Base-by-base conservation (phyloP, 192 early-diverging fungal genomes). In the Coemansia sp. region DNA sequence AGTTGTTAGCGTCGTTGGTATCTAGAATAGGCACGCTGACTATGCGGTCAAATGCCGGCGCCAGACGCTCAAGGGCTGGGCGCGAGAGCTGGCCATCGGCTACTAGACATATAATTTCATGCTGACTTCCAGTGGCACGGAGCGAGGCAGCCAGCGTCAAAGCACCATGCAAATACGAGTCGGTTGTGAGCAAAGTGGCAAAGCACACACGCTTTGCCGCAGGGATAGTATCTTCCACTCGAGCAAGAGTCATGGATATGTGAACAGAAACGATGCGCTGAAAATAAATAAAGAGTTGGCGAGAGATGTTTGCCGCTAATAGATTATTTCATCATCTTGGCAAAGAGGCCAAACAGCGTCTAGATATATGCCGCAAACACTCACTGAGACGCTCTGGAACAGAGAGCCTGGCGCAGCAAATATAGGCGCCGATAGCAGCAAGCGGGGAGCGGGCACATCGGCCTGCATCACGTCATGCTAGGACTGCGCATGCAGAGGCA, bases 91-190 rank as follows among this genome's bases (percentile, higher is more conserved):
- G 77, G 59, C 69, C 61, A 13, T 80, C 77, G 9, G 77, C 71
- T 42, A 74, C 77, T 28, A 95, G 84, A 55, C 87, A 84, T n/a
- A 92, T 84, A 28, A 95, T 75, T 11, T 82, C 71, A 31, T 86
- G 82, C 11, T 56, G 64, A 18, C 92, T 88, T 5, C 84, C 83
- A 5, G 83, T 69, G 18, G 73, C 75, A 18, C 90, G 79, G 11
- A 98, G 84, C 8, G 90, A 90, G 55, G 88, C 85, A 14, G 86
- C 91, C 38, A 96, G 84, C 7, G 89, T 85, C n/a, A 93, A 73
- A 0, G 93, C 93, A 18, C 94, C 94, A 37, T 88, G 85, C 45
- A 93, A 82, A 68, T 98, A 96, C 20, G 81, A 83, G 66, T 95
- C 93, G 23, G 86, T 88, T 14, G 94, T 92, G 18, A 98, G 84